Percentiles rank a stretch among this genome's conserved stretches.
Evolutionary conservation across 2,329 filamentous ascomycete species (phyloP).

Genomic region (Xylariaceae sp.): DNA sequence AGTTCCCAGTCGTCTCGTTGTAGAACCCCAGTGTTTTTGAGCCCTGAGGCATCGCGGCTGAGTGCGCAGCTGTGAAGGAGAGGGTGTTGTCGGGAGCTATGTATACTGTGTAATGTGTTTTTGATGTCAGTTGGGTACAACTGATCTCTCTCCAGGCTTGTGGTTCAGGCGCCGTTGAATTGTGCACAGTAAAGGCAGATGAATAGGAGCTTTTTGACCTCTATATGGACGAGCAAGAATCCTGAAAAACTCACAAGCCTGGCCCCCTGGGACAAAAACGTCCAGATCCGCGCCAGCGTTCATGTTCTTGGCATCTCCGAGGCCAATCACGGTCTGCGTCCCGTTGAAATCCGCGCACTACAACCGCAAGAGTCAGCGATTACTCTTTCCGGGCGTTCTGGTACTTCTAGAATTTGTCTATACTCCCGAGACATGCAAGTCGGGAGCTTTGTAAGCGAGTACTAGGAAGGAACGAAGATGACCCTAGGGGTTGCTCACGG

Average conservation of each 20-base stretch:
- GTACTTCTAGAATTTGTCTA: no score
- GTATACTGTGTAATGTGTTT: slow-evolving; percentile 15
- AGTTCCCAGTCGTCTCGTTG: slow-evolving; percentile 10
- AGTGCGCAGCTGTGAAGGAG: slow-evolving; percentile 22
- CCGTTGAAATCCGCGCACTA: no score
- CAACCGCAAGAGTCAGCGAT: no score
- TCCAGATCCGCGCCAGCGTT: slow-evolving; percentile 14
- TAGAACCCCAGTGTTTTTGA: slow-evolving; percentile 15
- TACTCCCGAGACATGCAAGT: no score
- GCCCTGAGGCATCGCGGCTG: slow-evolving; percentile 15
- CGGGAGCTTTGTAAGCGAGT: no score
- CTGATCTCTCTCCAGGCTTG: neutral
- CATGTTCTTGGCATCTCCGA: slow-evolving; percentile 12
- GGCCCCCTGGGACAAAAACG: slow-evolving; percentile 21
- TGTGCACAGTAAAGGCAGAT: no score
- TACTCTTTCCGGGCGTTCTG: no score
- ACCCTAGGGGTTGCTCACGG: no score
- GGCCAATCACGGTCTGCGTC: slow-evolving; percentile 15
- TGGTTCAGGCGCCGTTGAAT: neutral
- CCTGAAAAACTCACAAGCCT: slow-evolving; percentile 20
- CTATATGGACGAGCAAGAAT: no score
- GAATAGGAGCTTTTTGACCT: no score
- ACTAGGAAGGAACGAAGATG: no score
- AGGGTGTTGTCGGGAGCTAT: slow-evolving; percentile 20
- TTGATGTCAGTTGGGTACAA: no score